These are phyloP conservation scores for Hygrophoropsis aurantiaca DNA, from an alignment of 768 basidiomycete species.

Conservation along the genomic window DNA sequence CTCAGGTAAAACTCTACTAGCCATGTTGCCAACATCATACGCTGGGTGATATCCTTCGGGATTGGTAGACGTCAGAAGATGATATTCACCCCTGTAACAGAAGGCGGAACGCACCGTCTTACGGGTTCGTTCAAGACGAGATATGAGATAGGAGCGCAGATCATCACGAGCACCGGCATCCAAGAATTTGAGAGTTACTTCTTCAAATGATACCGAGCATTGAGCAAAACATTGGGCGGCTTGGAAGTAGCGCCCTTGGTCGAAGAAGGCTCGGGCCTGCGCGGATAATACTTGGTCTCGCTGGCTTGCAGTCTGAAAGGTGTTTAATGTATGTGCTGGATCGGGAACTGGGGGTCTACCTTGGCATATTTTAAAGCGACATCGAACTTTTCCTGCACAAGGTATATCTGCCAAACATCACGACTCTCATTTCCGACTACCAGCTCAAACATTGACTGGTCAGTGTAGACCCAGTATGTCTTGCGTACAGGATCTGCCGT, in stretches of 20 bases:
- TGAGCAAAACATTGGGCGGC: conserved; percentile 93
- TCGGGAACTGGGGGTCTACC: conserved; percentile 39
- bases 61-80: neutral
- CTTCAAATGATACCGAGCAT: conserved; percentile 85
- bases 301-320: conserved; percentile 75
- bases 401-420: conserved; percentile 91
- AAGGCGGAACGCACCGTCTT: conserved; percentile 59
- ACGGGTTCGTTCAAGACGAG: conserved; percentile 80
- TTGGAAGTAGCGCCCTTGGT: conserved; percentile 79
- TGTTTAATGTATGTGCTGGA: conserved; percentile 1
- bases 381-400: conserved; percentile 77
- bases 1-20: conserved; percentile 95
- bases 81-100: neutral
- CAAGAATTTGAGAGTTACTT: conserved; percentile 86
- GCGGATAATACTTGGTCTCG: conserved; percentile 80
- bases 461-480: conserved; percentile 95
- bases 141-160: conserved; percentile 84
- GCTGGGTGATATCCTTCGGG: conserved; percentile 81
- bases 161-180: conserved; percentile 91
- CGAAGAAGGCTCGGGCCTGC: conserved; percentile 80
- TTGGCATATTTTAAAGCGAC: conserved; percentile 79
- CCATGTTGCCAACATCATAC: conserved; percentile 99
- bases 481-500: conserved; percentile 82
- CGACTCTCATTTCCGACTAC: conserved; percentile 85
- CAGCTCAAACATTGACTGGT: conserved; percentile 86